Conservation (phyloP, 306 rosid genomes). For the Cucumis sativus region Cucumber_9930_V3 NC_026655.2:2304501-2305000, state of each 20-base stretch:
- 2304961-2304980: slow-evolving; percentile 51
- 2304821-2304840: not conserved
- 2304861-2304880: not conserved
- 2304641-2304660: slow-evolving; percentile 70
- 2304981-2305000: slow-evolving; percentile 57
- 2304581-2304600: not conserved
- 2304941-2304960: slow-evolving; percentile 63
- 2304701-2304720: not conserved
- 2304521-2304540: slow-evolving; percentile 51
- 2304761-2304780: not conserved
- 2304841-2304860: not conserved
- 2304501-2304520: slow-evolving; percentile 64
- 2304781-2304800: not conserved
- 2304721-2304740: not conserved
- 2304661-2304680: slow-evolving; percentile 81
- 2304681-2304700: slow-evolving; percentile 9
- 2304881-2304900: not conserved
- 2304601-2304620: slow-evolving; percentile 3
- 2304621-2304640: slow-evolving; percentile 82
- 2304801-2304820: not conserved
- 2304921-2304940: slow-evolving; percentile 14
- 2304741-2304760: not conserved
- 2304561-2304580: slow-evolving; percentile 4
- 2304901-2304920: not conserved
- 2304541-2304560: slow-evolving; percentile 17